phyloP scores from a whole-genome alignment of 2,329 filamentous ascomycete genomes.

The Davidsoniella eucalypti region DNA sequence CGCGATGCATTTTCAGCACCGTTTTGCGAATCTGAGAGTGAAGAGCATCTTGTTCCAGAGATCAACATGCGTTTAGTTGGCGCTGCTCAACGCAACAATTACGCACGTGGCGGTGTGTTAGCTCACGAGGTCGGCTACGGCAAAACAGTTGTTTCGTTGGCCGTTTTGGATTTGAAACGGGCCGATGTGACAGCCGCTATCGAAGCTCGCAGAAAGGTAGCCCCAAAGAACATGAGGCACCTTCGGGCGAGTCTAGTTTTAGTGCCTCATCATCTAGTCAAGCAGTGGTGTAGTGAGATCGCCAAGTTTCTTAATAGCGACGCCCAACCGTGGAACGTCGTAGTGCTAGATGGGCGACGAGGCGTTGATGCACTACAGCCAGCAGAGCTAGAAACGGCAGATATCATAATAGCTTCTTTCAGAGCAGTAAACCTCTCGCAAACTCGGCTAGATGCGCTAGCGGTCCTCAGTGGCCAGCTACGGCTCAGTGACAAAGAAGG shows the following conservation, averaged over 20 bases:
- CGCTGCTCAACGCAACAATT: slow-evolving; percentile 17
- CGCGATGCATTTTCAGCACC: slow-evolving; percentile 14
- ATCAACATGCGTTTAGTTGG: slow-evolving; percentile 22
- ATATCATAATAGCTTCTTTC: slow-evolving; percentile 22
- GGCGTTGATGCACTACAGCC: slow-evolving; percentile 15
- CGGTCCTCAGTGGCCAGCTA: slow-evolving; percentile 9
- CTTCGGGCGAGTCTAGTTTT: slow-evolving; percentile 24
- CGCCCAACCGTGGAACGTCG: slow-evolving; percentile 13
- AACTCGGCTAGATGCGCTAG: slow-evolving; percentile 8
- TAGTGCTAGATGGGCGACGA: slow-evolving; percentile 13
- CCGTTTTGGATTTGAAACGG: slow-evolving; percentile 20
- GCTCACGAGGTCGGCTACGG: slow-evolving; percentile 30
- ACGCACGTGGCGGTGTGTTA: slow-evolving; percentile 23
- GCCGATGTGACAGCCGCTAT: slow-evolving; percentile 15
- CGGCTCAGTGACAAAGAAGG: slow-evolving; percentile 12
- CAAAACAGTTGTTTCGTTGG: slow-evolving; percentile 27
- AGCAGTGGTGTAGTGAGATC: slow-evolving; percentile 24
- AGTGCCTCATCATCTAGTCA: slow-evolving; percentile 24
- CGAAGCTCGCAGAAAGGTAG: slow-evolving; percentile 7
- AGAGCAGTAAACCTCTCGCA: slow-evolving; percentile 14
- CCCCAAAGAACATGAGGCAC: slow-evolving; percentile 11
- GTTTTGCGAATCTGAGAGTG: slow-evolving; percentile 24
- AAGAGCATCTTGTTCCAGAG: slow-evolving; percentile 21
- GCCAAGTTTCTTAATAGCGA: slow-evolving; percentile 18
- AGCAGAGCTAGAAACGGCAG: slow-evolving; percentile 17